Base-by-base conservation (phyloP, 2,329 filamentous ascomycete species). In the Cryphonectria nitschkei region DNA sequence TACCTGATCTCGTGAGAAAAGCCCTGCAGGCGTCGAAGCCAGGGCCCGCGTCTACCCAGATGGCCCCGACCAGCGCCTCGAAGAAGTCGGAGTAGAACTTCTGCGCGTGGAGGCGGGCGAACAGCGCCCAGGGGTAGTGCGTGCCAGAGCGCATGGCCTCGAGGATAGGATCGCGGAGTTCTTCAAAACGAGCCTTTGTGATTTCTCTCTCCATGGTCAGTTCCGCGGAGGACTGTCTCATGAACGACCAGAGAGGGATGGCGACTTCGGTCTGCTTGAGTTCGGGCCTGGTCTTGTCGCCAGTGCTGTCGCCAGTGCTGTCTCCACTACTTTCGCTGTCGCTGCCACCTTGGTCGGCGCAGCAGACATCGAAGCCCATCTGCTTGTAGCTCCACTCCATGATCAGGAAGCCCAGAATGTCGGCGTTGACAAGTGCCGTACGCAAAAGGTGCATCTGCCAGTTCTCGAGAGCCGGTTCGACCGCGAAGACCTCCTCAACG, bases 11-110 rank as follows among this genome's bases (percentile, higher is more conserved):
- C 61, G 87, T 84, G 0, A 93, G 78, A 52, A 98, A 84, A 0
- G 68, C 76, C 65, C 86, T 82, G 75, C 93, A 97, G 0, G 78
- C 79, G 0, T 82, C 82, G 19, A 93, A 77, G 0, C 87, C 85
- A 29, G 67, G 67, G 0, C 92, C 92, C 0, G 85, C 92, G 78
- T 98, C 96, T 29, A 97, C 83, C 84, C 92, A 98, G 0, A 98
- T 85, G 0, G 94, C 95, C 0, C 93, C 95, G 0, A 98, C 80
- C 0, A 97, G 78, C 43, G 89, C 88, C 81, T 98, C 95, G 13
- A 98, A 84, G 9, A 98, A 81, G 78, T 98, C 95, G 0, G 92
- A 95, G 80, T 92, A 91, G 79, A 93, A 92, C 77, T 98, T 98
- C 22, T 88, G 88, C 0, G 90, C 85, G 19, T 86, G 84, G 0